phyloP scores from a whole-genome alignment of 2,329 filamentous ascomycete species.

The Aspergillus hortae region DNA sequence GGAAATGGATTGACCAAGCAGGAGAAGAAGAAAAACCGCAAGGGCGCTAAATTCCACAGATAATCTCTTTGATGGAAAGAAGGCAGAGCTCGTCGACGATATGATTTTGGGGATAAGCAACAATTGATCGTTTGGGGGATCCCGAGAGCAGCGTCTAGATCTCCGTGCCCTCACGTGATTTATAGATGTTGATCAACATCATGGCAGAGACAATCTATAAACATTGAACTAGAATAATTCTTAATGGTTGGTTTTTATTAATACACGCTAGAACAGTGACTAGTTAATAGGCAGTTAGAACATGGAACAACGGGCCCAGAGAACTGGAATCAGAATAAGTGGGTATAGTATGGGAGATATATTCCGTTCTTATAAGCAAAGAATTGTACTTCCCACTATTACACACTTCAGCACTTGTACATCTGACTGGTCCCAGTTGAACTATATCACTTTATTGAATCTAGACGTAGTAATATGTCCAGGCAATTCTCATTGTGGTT shows the following conservation, averaged over 20 bases:
- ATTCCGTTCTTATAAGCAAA: too few relatives aligned
- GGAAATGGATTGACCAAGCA: neutral
- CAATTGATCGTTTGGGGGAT: neutral
- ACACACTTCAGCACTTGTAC: too few relatives aligned
- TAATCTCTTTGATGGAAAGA: neutral
- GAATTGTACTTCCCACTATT: too few relatives aligned
- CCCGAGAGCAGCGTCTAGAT: constrained; percentile 7
- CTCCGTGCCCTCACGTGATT: constrained; percentile 10
- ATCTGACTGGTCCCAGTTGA: too few relatives aligned
- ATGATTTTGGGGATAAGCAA: neutral
- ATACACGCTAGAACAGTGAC: too few relatives aligned
- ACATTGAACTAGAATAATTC: neutral
- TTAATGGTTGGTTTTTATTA: neutral
- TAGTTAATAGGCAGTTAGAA: too few relatives aligned
- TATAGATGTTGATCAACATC: neutral
- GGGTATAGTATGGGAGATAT: too few relatives aligned
- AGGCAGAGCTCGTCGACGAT: neutral
- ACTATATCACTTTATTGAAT: too few relatives aligned
- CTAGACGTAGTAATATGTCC: neutral
- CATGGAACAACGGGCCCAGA: too few relatives aligned
- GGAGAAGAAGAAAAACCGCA: constrained; percentile 1
- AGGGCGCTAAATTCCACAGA: neutral
- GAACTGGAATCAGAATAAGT: too few relatives aligned
- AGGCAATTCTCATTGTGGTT: neutral
- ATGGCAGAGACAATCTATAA: neutral